Conservation (phyloP, 495 filamentous ascomycete genomes). For the Cercophora samala region DNA sequence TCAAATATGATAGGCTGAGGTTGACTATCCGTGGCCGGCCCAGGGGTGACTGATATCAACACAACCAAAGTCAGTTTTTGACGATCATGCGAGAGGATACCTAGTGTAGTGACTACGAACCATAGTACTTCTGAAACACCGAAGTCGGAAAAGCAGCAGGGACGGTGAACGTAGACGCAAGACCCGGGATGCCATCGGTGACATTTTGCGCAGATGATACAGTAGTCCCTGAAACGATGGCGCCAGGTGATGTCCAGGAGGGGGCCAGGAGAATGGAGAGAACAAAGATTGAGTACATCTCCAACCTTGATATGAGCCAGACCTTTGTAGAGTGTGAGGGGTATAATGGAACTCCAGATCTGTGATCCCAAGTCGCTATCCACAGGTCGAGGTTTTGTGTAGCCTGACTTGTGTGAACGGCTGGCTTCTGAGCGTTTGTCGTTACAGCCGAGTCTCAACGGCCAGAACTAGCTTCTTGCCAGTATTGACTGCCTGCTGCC, state of each 20-base stretch:
- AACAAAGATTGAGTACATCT: not conserved
- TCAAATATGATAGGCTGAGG: slow-evolving; percentile 58
- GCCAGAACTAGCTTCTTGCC: not conserved
- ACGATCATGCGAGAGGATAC: not conserved
- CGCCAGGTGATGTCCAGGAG: not conserved
- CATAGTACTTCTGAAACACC: slow-evolving; percentile 51
- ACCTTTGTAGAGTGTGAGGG: not conserved
- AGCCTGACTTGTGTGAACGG: not conserved
- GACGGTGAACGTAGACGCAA: slow-evolving; percentile 41
- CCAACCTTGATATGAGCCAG: not conserved
- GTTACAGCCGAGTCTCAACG: not conserved
- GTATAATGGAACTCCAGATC: not conserved
- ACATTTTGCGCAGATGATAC: not conserved
- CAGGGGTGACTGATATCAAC: not conserved
- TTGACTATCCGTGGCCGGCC: slow-evolving; percentile 30
- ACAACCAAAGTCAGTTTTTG: not conserved
- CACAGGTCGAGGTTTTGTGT: not conserved
- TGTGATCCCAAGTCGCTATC: not conserved
- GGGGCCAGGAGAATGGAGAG: not conserved
- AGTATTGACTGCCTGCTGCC: not conserved
- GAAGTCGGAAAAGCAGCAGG: slow-evolving; percentile 53
- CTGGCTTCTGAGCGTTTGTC: not conserved
- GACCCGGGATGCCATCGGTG: not conserved
- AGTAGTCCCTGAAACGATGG: not conserved
- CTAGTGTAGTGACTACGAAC: slow-evolving; percentile 12